These are phyloP conservation scores for Pseudocercospora macadamiae DNA, from an alignment of 2,329 filamentous ascomycete species.

Conservation along the genomic window DNA sequence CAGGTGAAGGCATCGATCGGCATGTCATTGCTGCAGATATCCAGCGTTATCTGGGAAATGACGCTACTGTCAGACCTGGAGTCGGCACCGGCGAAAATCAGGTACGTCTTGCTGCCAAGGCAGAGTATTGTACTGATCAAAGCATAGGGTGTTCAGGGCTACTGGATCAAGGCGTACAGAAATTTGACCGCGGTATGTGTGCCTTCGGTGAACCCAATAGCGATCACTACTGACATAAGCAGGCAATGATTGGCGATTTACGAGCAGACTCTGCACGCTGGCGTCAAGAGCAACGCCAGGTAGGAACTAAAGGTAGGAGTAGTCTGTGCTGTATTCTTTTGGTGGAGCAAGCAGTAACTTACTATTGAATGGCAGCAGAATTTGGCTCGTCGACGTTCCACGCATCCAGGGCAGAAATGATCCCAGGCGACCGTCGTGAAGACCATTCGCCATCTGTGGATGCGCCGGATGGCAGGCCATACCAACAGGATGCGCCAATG, in stretches of 20 bases:
- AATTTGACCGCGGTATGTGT: conserved; percentile 53
- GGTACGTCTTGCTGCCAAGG: conserved; percentile 33
- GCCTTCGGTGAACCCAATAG: neutral
- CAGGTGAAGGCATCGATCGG: conserved; percentile 54
- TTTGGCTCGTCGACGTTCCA: conserved; percentile 45
- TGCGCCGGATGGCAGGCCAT: conserved; percentile 30
- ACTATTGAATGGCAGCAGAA: conserved; percentile 34
- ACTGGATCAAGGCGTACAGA: conserved; percentile 56
- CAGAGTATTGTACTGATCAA: conserved; percentile 24
- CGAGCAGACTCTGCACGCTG: conserved; percentile 52
- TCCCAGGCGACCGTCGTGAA: conserved; percentile 48
- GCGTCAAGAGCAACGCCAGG: conserved; percentile 42
- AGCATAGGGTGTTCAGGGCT: conserved; percentile 48
- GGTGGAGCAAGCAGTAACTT: conserved; percentile 46
- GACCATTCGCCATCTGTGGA: conserved; percentile 39
- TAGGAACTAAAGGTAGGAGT: conserved; percentile 51
- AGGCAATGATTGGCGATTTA: conserved; percentile 56
- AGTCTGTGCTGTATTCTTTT: conserved; percentile 44
- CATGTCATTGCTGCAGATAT: conserved; percentile 58
- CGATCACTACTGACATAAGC: conserved; percentile 18
- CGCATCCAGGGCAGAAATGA: conserved; percentile 43
- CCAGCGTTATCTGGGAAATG: conserved; percentile 54
- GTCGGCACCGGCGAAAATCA: conserved; percentile 49
- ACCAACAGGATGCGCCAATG: conserved; percentile 31
- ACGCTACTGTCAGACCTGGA: conserved; percentile 54